Conservation (phyloP, 352 stramenopile genomes). For the Phytophthora foliorum region DNA sequence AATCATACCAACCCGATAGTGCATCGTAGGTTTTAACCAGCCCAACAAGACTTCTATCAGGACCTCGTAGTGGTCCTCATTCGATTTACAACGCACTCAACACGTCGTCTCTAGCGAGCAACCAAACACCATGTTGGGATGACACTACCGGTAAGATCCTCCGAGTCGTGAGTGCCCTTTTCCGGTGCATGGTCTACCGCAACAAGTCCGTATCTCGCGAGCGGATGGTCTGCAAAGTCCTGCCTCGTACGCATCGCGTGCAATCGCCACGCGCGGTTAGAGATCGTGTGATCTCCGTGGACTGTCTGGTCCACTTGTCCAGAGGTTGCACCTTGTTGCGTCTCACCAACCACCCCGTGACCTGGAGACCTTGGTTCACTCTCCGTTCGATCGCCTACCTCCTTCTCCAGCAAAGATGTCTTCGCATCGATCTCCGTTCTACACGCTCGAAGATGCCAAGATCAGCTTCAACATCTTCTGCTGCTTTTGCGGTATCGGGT, state of each 20-base stretch:
- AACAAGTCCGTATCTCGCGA: slow-evolving; percentile 32
- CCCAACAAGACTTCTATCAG: slow-evolving; percentile 34
- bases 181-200: slow-evolving; percentile 34
- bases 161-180: slow-evolving; percentile 2
- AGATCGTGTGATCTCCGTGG: slow-evolving; percentile 21
- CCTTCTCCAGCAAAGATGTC: slow-evolving; percentile 17
- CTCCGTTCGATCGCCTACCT: slow-evolving; percentile 20
- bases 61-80: slow-evolving; percentile 14
- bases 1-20: slow-evolving; percentile 22
- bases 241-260: slow-evolving; percentile 18
- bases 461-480: slow-evolving; percentile 73
- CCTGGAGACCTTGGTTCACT: slow-evolving; percentile 19
- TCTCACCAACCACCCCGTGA: slow-evolving; percentile 1
- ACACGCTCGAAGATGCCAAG: slow-evolving; percentile 69
- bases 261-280: slow-evolving; percentile 24
- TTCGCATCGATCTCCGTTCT: slow-evolving; percentile 26
- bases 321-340: slow-evolving; percentile 32
- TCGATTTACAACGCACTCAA: slow-evolving; percentile 6
- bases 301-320: slow-evolving; percentile 27
- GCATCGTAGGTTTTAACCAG: slow-evolving; percentile 36
- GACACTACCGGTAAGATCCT: slow-evolving; percentile 10
- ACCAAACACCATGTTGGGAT: slow-evolving; percentile 25
- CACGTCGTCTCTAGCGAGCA: not conserved
- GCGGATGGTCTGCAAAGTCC: slow-evolving; percentile 28
- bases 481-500: slow-evolving; percentile 74